Conservation (phyloP, 441 rosid species). For the Adansonia gregorii region DNA sequence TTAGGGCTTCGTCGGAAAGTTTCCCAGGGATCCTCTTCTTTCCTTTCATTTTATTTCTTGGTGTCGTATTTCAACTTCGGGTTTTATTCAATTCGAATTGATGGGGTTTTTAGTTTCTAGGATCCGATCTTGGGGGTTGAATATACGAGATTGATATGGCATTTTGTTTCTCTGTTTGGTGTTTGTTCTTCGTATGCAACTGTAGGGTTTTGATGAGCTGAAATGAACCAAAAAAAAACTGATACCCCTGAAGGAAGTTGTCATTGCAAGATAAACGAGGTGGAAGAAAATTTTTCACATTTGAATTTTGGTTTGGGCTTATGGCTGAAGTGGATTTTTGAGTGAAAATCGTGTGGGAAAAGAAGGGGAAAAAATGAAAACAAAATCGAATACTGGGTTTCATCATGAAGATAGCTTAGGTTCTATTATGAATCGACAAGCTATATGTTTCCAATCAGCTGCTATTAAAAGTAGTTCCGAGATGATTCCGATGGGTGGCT, state of each 20-base stretch:
- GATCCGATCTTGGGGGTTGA: conserved; percentile 13
- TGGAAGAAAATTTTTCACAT: neutral
- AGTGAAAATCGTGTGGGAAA: neutral
- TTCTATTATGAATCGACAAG: conserved; percentile 51
- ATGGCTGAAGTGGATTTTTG: conserved; percentile 1
- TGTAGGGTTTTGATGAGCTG: conserved; percentile 15
- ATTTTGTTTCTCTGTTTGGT: conserved; percentile 21
- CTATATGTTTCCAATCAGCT: conserved; percentile 55
- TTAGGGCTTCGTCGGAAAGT: conserved; percentile 42
- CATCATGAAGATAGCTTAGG: conserved; percentile 38
- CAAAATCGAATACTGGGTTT: conserved; percentile 58
- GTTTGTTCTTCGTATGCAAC: neutral
- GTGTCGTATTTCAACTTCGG: neutral
- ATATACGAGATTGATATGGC: conserved; percentile 25
- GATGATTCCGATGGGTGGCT: conserved; percentile 58
- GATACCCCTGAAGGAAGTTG: neutral
- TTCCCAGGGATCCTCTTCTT: neutral
- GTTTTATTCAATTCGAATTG: neutral
- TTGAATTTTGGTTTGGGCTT: conserved; percentile 9
- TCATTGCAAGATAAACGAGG: conserved; percentile 7
- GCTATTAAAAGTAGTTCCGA: conserved; percentile 48
- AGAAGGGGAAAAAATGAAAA: conserved; percentile 50
- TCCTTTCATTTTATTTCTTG: neutral
- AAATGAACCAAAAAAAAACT: conserved; percentile 3
- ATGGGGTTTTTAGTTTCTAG: neutral